phyloP scores from a whole-genome alignment of 805 yeast genomes.

The Ogataea ramenticola region DNA sequence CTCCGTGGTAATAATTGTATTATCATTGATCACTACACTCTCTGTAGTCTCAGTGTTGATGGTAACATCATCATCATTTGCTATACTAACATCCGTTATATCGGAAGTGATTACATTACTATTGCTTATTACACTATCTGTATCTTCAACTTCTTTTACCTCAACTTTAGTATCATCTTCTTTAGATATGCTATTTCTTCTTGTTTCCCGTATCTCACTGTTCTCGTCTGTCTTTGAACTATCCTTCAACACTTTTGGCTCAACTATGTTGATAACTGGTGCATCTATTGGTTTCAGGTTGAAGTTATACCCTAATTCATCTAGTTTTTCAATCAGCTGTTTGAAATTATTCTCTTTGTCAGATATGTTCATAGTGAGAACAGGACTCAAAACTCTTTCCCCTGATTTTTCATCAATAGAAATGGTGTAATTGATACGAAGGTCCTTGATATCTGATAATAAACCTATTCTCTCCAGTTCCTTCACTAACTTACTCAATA shows the following conservation, averaged over 20 bases:
- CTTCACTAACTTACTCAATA: constrained; percentile 54
- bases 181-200: background rate
- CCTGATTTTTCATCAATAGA: background rate
- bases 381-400: background rate
- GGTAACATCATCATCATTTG: too few species aligned
- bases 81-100: too few species aligned
- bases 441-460: background rate
- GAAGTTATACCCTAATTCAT: background rate
- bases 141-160: background rate
- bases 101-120: too few species aligned
- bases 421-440: background rate
- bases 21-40: too few species aligned
- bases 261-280: background rate
- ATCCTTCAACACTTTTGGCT: background rate
- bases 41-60: too few species aligned
- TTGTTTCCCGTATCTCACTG: too few species aligned
- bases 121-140: background rate
- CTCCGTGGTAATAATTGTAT: too few species aligned
- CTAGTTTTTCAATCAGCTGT: background rate
- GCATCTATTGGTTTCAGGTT: background rate
- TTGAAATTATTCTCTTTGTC: background rate
- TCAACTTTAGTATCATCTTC: background rate
- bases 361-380: background rate
- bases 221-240: too few species aligned
- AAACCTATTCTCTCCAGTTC: constrained; percentile 25